Evolutionary conservation across 805 yeast species (phyloP).

Genomic region (Starmerella bombicola): DNA sequence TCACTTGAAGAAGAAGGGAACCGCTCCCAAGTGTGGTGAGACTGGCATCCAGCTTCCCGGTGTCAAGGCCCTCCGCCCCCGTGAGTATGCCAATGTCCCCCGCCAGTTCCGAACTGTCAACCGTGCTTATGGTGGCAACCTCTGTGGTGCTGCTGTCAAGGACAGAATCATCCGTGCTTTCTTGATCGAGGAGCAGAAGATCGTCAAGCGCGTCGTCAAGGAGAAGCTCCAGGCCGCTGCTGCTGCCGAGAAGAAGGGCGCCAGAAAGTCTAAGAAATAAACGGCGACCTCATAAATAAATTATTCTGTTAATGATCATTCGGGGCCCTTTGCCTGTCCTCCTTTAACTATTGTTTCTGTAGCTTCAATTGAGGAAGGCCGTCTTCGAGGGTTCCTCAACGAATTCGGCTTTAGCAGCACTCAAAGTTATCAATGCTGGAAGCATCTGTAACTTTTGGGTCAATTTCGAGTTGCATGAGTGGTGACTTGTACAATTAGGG

Average conservation of each 20-base stretch:
- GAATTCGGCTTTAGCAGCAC: no score
- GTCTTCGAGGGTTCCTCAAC: no score
- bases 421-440: no score
- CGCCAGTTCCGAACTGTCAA: slow-evolving; percentile 96
- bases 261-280: slow-evolving; percentile 26
- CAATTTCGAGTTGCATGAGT: no score
- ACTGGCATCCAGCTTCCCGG: slow-evolving; percentile 58
- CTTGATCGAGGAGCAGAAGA: slow-evolving; percentile 99
- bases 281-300: slow-evolving; percentile 8
- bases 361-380: no score
- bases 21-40: slow-evolving; percentile 63
- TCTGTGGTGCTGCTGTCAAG: slow-evolving; percentile 95
- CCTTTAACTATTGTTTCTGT: no score
- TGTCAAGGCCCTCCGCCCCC: slow-evolving; percentile 93
- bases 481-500: no score
- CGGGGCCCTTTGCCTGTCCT: no score
- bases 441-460: no score
- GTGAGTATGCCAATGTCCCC: slow-evolving; percentile 89
- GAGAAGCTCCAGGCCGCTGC: slow-evolving; percentile 85
- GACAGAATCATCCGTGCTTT: slow-evolving; percentile 99
- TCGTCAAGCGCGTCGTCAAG: slow-evolving; percentile 97
- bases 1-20: slow-evolving; percentile 84
- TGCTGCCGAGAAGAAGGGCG: slow-evolving; percentile 31
- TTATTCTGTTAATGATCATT: slow-evolving; percentile 10
- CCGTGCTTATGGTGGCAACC: slow-evolving; percentile 99